These are phyloP conservation scores for Globisporangium apiculatum DNA, from an alignment of 352 stramenopile genomes.

Conservation along the genomic window DNA sequence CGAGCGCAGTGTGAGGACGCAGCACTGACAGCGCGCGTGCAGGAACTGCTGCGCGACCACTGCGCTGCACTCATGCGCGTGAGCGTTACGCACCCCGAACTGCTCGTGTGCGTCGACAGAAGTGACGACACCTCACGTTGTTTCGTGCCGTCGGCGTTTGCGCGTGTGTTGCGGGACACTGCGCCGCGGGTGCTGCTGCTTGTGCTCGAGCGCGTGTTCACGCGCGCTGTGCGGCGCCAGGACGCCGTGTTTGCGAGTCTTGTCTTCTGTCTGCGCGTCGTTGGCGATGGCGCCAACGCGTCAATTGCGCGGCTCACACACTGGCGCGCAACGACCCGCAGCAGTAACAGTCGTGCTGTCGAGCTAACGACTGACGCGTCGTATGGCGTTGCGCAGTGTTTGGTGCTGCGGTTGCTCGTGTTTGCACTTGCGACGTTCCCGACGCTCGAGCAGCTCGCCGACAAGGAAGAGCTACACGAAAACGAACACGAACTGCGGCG, in stretches of 20 bases:
- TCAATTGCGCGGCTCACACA: conserved; percentile 30
- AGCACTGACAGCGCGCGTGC: conserved; percentile 28
- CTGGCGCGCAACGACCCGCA: not conserved
- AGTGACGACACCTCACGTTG: not conserved
- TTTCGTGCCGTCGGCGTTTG: conserved; percentile 38
- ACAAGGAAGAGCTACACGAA: conserved; percentile 64
- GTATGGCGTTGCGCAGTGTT: conserved; percentile 31
- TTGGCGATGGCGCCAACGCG: conserved; percentile 27
- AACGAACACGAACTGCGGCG: conserved; percentile 49
- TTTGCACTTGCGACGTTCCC: conserved; percentile 58
- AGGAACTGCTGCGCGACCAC: conserved; percentile 36
- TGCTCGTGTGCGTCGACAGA: conserved; percentile 33
- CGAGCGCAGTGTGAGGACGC: conserved; percentile 22
- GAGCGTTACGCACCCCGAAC: conserved; percentile 49
- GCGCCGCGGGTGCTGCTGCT: conserved; percentile 34
- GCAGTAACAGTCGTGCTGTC: not conserved
- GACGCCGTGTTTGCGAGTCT: conserved; percentile 48
- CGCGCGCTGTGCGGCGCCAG: conserved; percentile 34
- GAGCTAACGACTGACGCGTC: not conserved
- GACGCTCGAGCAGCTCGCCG: conserved; percentile 35
- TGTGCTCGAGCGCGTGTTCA: conserved; percentile 58
- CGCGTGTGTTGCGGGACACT: conserved; percentile 31
- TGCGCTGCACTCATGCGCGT: conserved; percentile 43
- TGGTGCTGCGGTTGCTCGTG: conserved; percentile 52
- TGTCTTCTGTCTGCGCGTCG: conserved; percentile 43